Evolutionary conservation across 108 stramenopile species (phyloP).

Genomic region (Mediolabrus comicus): DNA sequence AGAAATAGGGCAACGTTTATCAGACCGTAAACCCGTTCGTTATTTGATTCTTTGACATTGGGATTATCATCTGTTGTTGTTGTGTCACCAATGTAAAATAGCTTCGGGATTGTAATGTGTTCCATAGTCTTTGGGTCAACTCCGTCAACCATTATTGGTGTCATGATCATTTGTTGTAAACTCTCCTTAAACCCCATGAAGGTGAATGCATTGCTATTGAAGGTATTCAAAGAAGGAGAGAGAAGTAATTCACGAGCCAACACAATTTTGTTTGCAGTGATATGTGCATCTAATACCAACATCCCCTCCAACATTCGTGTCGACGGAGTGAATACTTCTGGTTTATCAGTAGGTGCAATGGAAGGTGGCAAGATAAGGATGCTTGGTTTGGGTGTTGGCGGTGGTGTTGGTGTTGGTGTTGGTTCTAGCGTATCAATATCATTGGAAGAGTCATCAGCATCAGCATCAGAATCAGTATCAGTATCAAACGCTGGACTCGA

Average conservation of each 20-base stretch:
- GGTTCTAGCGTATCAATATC: background rate
- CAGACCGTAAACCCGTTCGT: constrained; percentile 25
- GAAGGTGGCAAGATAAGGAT: too few species aligned
- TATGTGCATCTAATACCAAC: constrained; percentile 33
- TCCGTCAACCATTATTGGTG: background rate
- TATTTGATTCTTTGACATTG: background rate
- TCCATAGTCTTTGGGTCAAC: background rate
- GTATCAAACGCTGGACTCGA: background rate
- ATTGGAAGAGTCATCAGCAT: background rate
- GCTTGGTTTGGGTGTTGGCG: too few species aligned
- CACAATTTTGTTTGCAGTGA: constrained; percentile 32
- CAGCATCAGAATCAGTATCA: background rate
- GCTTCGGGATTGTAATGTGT: background rate
- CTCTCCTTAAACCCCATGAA: constrained; percentile 18
- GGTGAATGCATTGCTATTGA: constrained; percentile 3
- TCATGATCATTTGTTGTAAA: constrained; percentile 30
- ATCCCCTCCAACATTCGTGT: constrained; percentile 29
- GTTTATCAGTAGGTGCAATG: background rate
- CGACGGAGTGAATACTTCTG: too few species aligned
- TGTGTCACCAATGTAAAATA: constrained; percentile 27
- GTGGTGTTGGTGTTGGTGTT: background rate
- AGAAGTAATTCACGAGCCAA: constrained; percentile 23
- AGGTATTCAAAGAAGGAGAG: background rate
- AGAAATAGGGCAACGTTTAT: constrained; percentile 37
- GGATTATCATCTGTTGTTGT: background rate